Evolutionary conservation across 2,329 filamentous ascomycete species (phyloP).

Genomic region (Dothistroma pini): DNA sequence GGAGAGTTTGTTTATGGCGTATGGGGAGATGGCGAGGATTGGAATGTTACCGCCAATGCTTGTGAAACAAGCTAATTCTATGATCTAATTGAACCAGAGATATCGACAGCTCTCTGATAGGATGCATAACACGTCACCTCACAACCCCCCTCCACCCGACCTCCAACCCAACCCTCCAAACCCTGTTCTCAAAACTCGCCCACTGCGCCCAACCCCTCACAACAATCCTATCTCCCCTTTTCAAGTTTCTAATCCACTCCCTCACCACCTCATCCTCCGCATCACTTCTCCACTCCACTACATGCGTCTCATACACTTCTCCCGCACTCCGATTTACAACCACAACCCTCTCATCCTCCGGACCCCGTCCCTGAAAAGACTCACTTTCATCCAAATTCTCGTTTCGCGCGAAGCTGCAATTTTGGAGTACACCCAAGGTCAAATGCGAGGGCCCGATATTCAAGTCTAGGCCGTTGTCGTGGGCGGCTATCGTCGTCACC

Average conservation of each 20-base stretch:
- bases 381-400: too few species aligned
- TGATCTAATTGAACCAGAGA: slow-evolving; percentile 19
- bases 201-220: background rate
- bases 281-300: background rate
- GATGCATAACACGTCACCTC: background rate
- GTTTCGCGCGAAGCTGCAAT: too few species aligned
- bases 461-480: too few species aligned
- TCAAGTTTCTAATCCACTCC: background rate
- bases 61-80: slow-evolving; percentile 25
- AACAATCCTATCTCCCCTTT: background rate
- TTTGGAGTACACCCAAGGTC: too few species aligned
- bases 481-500: too few species aligned
- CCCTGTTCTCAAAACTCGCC: background rate
- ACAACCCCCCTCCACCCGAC: background rate
- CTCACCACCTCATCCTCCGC: background rate
- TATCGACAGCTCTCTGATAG: background rate
- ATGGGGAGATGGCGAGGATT: slow-evolving; percentile 41
- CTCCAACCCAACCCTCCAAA: background rate
- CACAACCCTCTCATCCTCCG: too few species aligned
- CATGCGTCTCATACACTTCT: background rate
- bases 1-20: slow-evolving; percentile 43
- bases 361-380: too few species aligned
- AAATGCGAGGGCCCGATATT: too few species aligned
- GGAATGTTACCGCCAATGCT: slow-evolving; percentile 43
- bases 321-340: too few species aligned